Evolutionary conservation across 495 filamentous ascomycete species (phyloP), one percentile per base, ranked within the genome.

Genomic region (Daldinia concentrica): DNA sequence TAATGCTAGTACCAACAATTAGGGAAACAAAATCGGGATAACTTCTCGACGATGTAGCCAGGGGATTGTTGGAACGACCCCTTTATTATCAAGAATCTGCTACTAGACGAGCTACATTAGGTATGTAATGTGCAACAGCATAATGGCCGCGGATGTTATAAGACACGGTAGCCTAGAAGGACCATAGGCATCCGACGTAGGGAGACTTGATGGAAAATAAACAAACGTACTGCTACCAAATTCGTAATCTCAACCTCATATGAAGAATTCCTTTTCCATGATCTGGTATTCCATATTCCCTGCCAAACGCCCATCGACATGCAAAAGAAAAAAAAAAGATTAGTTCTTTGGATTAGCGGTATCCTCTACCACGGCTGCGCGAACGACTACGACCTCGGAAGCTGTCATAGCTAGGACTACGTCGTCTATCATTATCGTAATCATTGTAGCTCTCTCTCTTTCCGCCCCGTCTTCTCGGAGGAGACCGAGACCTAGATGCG

Each of bases 361-460:
- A 64, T 15, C 58, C 41, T n/a, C 74, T 76, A 19, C 72, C 76
- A 26, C 61, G 71, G 52, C 65, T 77, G 41, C 63, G 76, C 51
- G 63, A 76, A 55, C 58, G 75, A 66, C 69, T 79, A 50, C 66
- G 77, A 17, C 51, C 74, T 58, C 61, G 74, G 27, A 74, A 36
- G 37, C 69, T 74, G 19, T 71, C 73, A 52, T 74, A 73, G 24
- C 74, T 75, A 41, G 55, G 72, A 36, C 74, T 92, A 67, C 90
- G 82, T 62, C 86, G 81, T 60, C 86, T 68, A 6, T 82, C 79
- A 59, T 77, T 81, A 27, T 83, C 76, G 15, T 79, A 70, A 3
- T 80, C 79, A 62, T 82, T 81, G 64, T 82, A 78, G 64, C 79
- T 73, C 69, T 77, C 37, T 78, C 79, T 62, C 78, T 78, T 24